phyloP scores from a whole-genome alignment of 108 stramenopile species.

The Cyclotella distinguenda region DNA sequence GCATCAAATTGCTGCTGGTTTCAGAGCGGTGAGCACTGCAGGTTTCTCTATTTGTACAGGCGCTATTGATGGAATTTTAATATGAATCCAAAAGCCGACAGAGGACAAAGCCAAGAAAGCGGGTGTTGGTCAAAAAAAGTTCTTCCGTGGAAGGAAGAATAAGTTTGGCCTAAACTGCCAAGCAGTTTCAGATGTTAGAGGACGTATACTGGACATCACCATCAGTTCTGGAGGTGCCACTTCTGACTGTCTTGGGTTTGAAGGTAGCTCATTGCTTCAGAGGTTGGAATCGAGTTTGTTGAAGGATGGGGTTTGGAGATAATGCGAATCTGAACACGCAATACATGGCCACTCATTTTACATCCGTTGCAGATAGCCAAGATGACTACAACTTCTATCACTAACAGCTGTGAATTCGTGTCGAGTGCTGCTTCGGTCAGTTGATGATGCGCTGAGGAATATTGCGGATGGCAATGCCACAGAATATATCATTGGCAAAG shows the following conservation, averaged over 20 bases:
- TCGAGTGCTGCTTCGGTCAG: slow-evolving; percentile 27
- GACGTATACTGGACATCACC: slow-evolving; percentile 23
- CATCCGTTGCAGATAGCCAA: neutral
- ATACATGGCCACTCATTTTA: slow-evolving; percentile 39
- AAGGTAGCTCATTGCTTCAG: neutral
- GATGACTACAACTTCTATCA: slow-evolving; percentile 27
- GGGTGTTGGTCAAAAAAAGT: slow-evolving; percentile 25
- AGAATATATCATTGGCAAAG: neutral
- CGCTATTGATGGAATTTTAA: slow-evolving; percentile 47
- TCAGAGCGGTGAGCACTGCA: slow-evolving; percentile 13
- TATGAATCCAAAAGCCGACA: slow-evolving; percentile 38
- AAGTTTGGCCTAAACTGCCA: slow-evolving; percentile 41
- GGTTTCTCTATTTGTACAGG: slow-evolving; percentile 38
- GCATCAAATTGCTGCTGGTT: slow-evolving; percentile 2
- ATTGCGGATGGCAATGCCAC: slow-evolving; percentile 2
- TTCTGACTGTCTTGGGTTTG: slow-evolving; percentile 24
- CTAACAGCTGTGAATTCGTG: slow-evolving; percentile 17
- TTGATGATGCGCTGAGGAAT: slow-evolving; percentile 12
- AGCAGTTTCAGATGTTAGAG: slow-evolving; percentile 17
- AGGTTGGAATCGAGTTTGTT: slow-evolving; percentile 17
- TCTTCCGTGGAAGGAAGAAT: slow-evolving; percentile 43
- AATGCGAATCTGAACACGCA: slow-evolving; percentile 35
- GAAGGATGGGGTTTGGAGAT: slow-evolving; percentile 21
- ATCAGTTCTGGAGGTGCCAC: slow-evolving; percentile 12
- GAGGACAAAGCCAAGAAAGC: slow-evolving; percentile 2